Conservation (phyloP, 2,329 filamentous ascomycete genomes). For the Aaosphaeria arxii region DNA sequence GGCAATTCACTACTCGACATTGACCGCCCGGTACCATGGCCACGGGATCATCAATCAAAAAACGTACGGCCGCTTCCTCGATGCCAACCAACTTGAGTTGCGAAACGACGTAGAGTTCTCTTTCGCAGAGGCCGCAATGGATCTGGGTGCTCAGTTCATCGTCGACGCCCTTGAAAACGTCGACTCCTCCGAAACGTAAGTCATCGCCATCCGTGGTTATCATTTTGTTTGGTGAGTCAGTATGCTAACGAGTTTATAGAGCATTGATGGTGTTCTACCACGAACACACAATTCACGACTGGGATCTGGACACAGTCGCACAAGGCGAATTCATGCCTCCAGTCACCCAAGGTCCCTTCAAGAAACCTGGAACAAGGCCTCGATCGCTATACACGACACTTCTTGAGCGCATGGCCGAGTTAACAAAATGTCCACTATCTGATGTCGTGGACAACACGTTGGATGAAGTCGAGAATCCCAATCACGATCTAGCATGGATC, state of each 20-base stretch:
- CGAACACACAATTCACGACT: conserved; percentile 22
- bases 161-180: conserved; percentile 15
- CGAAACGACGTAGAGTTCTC: conserved; percentile 28
- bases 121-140: conserved; percentile 25
- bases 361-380: conserved; percentile 5
- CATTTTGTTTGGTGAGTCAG: neutral
- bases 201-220: neutral
- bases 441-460: conserved; percentile 19
- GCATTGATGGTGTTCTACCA: conserved; percentile 28
- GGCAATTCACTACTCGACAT: conserved; percentile 20
- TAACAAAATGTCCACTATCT: conserved; percentile 11
- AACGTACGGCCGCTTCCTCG: conserved; percentile 27
- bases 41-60: conserved; percentile 30
- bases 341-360: conserved; percentile 23
- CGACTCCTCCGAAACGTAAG: conserved; percentile 7
- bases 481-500: conserved; percentile 22
- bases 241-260: neutral
- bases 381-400: conserved; percentile 21
- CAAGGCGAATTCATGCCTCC: conserved; percentile 22
- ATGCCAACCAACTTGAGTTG: conserved; percentile 22
- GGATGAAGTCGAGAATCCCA: conserved; percentile 9
- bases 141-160: conserved; percentile 22
- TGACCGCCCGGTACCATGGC: conserved; percentile 29
- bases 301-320: conserved; percentile 9
- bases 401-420: conserved; percentile 22